Conservation (phyloP, 169 alveolate genomes). For the Plasmodium cynomolgi region DNA sequence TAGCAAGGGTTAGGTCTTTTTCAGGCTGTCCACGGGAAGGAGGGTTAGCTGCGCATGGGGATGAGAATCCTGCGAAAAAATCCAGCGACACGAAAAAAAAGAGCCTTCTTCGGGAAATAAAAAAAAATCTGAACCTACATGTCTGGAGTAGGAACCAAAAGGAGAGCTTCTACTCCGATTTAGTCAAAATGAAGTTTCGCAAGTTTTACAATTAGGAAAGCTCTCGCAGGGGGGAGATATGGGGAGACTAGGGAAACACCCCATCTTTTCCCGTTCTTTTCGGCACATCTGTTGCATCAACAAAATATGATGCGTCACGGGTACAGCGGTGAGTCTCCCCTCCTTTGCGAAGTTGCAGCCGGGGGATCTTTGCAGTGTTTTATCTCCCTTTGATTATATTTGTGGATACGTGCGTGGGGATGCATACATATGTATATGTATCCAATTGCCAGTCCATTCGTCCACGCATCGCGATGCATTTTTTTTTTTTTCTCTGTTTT, state of each 20-base stretch:
- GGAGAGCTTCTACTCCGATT: slow-evolving; percentile 7
- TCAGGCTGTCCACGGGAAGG: background rate
- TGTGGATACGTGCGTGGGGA: background rate
- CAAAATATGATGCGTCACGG: background rate
- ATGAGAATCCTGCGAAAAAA: background rate
- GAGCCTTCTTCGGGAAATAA: slow-evolving; percentile 22
- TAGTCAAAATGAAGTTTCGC: slow-evolving; percentile 34
- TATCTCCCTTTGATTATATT: background rate
- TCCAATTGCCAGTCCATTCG: background rate
- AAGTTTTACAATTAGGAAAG: slow-evolving; percentile 40
- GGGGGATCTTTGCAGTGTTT: background rate
- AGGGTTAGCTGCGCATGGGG: background rate
- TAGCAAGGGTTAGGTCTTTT: background rate
- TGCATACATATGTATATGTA: background rate
- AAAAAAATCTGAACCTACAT: slow-evolving; percentile 33
- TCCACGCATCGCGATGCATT: background rate
- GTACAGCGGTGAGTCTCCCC: background rate
- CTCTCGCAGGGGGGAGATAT: background rate
- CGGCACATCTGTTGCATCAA: background rate
- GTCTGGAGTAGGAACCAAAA: slow-evolving; percentile 42
- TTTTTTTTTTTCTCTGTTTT: background rate
- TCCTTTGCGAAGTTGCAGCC: background rate
- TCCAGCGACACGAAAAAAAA: slow-evolving; percentile 4
- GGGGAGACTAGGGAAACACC: background rate
- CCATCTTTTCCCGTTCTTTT: background rate